These are phyloP conservation scores for Aspergillus ochraceoroseus DNA, from an alignment of 2,329 filamentous ascomycete genomes.

Conservation along the genomic window DNA sequence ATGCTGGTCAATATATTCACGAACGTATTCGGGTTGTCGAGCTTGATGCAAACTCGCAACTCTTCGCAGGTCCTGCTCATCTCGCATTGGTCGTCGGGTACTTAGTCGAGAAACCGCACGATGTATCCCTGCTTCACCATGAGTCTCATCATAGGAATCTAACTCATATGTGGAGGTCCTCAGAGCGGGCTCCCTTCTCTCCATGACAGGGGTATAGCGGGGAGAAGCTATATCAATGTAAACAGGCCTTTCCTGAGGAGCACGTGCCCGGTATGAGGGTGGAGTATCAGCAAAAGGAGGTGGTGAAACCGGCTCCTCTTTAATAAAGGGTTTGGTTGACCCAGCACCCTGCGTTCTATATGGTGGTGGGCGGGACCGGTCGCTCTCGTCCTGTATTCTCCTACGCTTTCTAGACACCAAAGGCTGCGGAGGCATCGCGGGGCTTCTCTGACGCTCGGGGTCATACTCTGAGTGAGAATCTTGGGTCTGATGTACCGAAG, in stretches of 20 bases:
- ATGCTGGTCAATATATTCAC: slow-evolving; percentile 45
- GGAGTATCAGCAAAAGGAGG: slow-evolving; percentile 50
- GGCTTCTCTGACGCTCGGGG: slow-evolving; percentile 40
- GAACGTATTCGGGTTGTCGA: slow-evolving; percentile 40
- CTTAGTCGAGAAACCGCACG: slow-evolving; percentile 41
- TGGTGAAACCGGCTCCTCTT: slow-evolving; percentile 59
- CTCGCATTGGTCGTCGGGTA: slow-evolving; percentile 36
- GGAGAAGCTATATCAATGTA: slow-evolving; percentile 47
- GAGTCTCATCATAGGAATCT: slow-evolving; percentile 32
- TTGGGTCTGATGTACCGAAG: slow-evolving; percentile 53
- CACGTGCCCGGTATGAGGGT: slow-evolving; percentile 34
- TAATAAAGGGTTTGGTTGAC: slow-evolving; percentile 52
- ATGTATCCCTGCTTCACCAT: slow-evolving; percentile 31
- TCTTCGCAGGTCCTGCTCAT: slow-evolving; percentile 45
- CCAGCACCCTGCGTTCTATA: slow-evolving; percentile 34
- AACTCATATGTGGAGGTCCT: slow-evolving; percentile 35
- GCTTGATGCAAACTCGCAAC: slow-evolving; percentile 46
- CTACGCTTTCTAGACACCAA: slow-evolving; percentile 51
- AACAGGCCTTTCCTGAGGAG: slow-evolving; percentile 42
- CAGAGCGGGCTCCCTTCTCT: slow-evolving; percentile 31
- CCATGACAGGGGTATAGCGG: slow-evolving; percentile 35
- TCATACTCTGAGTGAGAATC: slow-evolving; percentile 42
- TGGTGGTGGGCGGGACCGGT: slow-evolving; percentile 30
- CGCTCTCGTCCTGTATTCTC: slow-evolving; percentile 41
- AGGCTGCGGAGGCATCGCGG: slow-evolving; percentile 39